phyloP scores from a whole-genome alignment of 148 eudicot species.

The Diospyros lotus region DNA sequence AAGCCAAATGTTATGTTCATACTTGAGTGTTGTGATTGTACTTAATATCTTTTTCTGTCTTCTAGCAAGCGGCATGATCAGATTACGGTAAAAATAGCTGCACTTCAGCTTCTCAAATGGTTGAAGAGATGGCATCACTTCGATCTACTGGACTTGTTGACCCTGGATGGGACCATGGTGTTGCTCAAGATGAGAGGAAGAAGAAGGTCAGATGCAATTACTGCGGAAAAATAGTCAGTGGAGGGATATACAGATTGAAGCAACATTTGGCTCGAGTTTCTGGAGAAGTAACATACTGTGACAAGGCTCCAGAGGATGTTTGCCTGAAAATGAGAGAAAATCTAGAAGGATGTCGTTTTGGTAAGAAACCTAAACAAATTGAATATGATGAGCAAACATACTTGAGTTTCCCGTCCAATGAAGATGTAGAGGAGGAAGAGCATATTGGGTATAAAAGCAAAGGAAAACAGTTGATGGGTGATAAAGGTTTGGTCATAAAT shows the following conservation, averaged over 20 bases:
- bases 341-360: constrained; percentile 67
- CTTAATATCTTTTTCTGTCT: neutral
- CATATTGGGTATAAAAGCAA: constrained; percentile 49
- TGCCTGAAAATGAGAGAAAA: constrained; percentile 79
- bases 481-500: constrained; percentile 56
- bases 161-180: constrained; percentile 99
- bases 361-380: constrained; percentile 59
- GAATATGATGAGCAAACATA: constrained; percentile 64
- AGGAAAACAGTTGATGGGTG: constrained; percentile 61
- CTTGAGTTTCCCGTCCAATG: constrained; percentile 56
- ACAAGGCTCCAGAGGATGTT: constrained; percentile 88
- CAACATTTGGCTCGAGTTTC: constrained; percentile 92
- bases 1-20: neutral
- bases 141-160: constrained; percentile 74
- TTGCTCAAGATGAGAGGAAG: constrained; percentile 88
- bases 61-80: constrained; percentile 1
- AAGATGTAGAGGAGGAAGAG: constrained; percentile 53
- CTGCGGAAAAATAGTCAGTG: constrained; percentile 94
- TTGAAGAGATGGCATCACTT: constrained; percentile 61
- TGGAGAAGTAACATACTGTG: constrained; percentile 94
- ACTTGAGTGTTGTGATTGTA: neutral
- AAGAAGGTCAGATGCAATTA: constrained; percentile 93
- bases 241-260: constrained; percentile 90
- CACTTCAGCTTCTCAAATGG: constrained; percentile 19
- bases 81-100: constrained; percentile 1